These are phyloP conservation scores for Pavlovales sp. DNA, from an alignment of 208 protist genomes.

Conservation along the genomic window DNA sequence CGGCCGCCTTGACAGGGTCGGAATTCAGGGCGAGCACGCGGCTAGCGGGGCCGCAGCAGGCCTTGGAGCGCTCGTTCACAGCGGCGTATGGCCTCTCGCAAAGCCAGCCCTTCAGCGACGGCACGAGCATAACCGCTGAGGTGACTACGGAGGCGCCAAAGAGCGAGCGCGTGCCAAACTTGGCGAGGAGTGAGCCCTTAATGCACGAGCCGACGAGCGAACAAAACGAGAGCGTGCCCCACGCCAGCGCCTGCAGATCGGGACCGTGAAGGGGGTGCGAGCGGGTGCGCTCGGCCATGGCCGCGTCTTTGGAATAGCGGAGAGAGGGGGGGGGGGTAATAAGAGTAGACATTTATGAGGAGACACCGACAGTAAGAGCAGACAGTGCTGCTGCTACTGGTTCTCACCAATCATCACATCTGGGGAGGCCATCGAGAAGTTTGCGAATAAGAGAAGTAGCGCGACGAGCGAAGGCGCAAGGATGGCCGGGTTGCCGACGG, in stretches of 20 bases:
- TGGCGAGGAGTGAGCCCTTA: neutral
- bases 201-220: neutral
- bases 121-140: neutral
- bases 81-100: too few species aligned
- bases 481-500: neutral
- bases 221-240: neutral
- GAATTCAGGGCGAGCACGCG: too few species aligned
- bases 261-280: neutral
- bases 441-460: neutral
- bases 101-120: neutral
- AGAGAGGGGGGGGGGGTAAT: too few species aligned
- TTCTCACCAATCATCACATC: slow-evolving; percentile 37
- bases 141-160: neutral
- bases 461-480: neutral
- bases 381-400: too few species aligned
- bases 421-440: neutral
- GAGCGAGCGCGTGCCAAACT: neutral
- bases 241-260: slow-evolving; percentile 21
- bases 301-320: too few species aligned
- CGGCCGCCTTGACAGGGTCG: neutral
- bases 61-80: neutral
- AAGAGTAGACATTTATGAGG: too few species aligned
- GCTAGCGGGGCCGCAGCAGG: neutral
- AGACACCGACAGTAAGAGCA: too few species aligned
- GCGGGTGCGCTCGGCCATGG: neutral